Conservation (phyloP, 768 basidiomycete species). For the Tylopilus cervinicoccineus region DNA sequence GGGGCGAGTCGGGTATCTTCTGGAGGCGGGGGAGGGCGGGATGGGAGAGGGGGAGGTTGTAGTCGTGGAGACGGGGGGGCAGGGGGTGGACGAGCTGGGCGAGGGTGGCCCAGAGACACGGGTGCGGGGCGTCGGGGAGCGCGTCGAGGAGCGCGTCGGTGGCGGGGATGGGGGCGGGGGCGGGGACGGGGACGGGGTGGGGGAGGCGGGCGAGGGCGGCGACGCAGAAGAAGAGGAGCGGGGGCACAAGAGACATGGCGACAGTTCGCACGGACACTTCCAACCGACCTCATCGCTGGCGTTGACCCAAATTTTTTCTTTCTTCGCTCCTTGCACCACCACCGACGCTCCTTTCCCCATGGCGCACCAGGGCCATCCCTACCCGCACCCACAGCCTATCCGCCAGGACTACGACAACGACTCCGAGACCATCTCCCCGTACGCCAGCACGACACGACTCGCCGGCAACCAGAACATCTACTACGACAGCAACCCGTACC, state of each 20-base stretch:
- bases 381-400: conserved; percentile 28
- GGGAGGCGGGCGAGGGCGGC: conserved; percentile 39
- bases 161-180: conserved; percentile 36
- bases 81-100: conserved; percentile 56
- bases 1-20: conserved; percentile 44
- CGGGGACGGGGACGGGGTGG: conserved; percentile 34
- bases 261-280: conserved; percentile 18
- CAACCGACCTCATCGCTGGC: conserved; percentile 22
- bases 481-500: conserved; percentile 26
- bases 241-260: conserved; percentile 29
- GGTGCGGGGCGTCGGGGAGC: conserved; percentile 38
- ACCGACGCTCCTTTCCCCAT: conserved; percentile 28
- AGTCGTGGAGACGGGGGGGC: conserved; percentile 33
- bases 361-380: conserved; percentile 37
- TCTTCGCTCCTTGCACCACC: conserved; percentile 9
- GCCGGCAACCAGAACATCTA: conserved; percentile 38
- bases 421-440: conserved; percentile 51
- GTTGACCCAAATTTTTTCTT: neutral
- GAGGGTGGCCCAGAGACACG: conserved; percentile 59
- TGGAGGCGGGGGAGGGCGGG: conserved; percentile 54
- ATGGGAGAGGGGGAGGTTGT: conserved; percentile 53
- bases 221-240: conserved; percentile 53
- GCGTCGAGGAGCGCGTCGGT: conserved; percentile 42
- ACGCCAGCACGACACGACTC: conserved; percentile 55
- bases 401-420: conserved; percentile 43